Base-by-base conservation (phyloP, 2,329 filamentous ascomycete genomes). In the Monilinia aucupariae region DNA sequence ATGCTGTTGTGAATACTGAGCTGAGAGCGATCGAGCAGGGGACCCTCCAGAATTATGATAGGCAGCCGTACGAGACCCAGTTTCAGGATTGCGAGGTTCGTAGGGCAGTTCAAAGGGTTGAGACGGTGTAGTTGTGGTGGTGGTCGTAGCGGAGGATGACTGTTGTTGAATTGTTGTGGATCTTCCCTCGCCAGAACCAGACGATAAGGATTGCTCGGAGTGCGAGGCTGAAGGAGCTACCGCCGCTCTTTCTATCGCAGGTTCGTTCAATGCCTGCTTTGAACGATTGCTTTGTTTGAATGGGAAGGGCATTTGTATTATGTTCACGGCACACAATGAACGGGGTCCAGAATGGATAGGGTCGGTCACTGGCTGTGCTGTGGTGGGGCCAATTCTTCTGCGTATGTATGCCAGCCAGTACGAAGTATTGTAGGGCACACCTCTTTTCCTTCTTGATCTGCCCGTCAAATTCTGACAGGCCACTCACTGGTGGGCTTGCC, bases 221-320 rank as follows among this genome's bases (percentile, higher is more conserved):
- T 47, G 60, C 43, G 60, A 62, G 60, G 60, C 60, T 65, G 64
- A 59, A 56, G 49, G 63, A 63, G 47, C 58, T 43, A 58, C 62
- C 53, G 43, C 61, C 56, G 45, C 62, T 61, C 39, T 62, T 62
- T 62, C 60, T 58, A 62, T 62, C 50, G 60, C 60, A 62, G 52
- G 41, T 59, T 73, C 71, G 65, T 68, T 68, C 70, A 73, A 68
- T 64, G 68, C 68, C 68, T 70, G 71, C 66, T 70, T 73, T 63
- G 72, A 74, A 68, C 72, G 71, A 70, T 74, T 73, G 65, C 66
- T 72, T 58, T 73, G 70, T 58, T 69, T 69, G 65, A 72, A 68
- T 68, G 68, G 67, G 64, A 71, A 71, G 64, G 71, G 72, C 72
- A 74, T 74, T 69, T 68, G 67, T 66, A 61, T 62, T 60, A 63